Conservation (phyloP, 805 yeast species). For the Wickerhamomyces chambardii region DNA sequence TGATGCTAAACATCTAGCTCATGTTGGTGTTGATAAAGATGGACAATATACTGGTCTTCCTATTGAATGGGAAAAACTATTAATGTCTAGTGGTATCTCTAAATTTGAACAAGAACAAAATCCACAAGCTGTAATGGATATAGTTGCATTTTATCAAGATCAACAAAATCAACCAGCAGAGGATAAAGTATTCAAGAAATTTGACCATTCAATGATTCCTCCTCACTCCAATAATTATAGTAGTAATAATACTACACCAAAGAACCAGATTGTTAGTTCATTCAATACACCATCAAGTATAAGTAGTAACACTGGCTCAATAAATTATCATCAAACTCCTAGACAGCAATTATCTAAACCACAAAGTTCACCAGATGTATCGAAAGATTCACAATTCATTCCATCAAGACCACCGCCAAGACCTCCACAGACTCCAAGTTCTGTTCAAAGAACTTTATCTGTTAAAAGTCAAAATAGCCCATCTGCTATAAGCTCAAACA, state of each 20-base stretch:
- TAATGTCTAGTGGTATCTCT: conserved; percentile 82
- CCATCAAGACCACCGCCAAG: conserved; percentile 66
- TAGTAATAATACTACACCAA: conserved; percentile 21
- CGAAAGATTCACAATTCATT: conserved; percentile 35
- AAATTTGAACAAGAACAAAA: conserved; percentile 82
- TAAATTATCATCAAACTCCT: conserved; percentile 7
- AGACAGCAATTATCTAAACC: conserved; percentile 21
- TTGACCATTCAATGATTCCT: conserved; percentile 22
- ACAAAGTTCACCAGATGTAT: conserved; percentile 4
- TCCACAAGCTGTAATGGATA: conserved; percentile 91
- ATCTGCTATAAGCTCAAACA: no score
- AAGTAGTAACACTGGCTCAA: no score
- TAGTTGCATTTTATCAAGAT: conserved; percentile 77
- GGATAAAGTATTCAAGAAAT: conserved; percentile 30
- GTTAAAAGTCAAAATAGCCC: conserved; percentile 5
- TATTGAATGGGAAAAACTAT: conserved; percentile 79
- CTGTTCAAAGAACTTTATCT: conserved; percentile 12
- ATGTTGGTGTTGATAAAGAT: conserved; percentile 81
- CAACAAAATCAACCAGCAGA: conserved; percentile 30
- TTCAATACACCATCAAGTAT: conserved; percentile 4
- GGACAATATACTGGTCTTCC: conserved; percentile 93
- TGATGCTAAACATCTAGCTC: conserved; percentile 84
- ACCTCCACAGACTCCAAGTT: conserved; percentile 32
- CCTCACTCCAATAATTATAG: no score
- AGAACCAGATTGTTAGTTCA: not conserved